Conservation (phyloP, 352 stramenopile species). For the Plasmopara muralis region DNA sequence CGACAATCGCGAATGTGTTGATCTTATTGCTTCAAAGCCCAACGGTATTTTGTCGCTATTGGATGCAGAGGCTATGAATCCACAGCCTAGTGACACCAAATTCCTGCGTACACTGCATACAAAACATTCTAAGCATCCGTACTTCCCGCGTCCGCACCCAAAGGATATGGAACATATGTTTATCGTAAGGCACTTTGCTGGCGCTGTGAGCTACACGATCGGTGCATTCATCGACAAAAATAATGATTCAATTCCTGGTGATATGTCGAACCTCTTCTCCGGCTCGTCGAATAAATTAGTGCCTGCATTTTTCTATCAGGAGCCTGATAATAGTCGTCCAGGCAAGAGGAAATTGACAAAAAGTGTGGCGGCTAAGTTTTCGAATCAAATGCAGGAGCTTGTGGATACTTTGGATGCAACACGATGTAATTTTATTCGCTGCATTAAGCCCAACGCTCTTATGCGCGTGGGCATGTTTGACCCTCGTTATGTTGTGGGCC, state of each 20-base stretch:
- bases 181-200: conserved; percentile 86
- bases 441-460: conserved; percentile 87
- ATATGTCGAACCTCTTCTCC: conserved; percentile 80
- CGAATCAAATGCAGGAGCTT: conserved; percentile 83
- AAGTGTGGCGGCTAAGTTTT: conserved; percentile 77
- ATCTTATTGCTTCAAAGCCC: conserved; percentile 79
- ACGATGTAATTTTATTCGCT: conserved; percentile 86
- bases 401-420: conserved; percentile 81
- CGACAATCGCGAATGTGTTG: conserved; percentile 89
- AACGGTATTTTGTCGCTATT: conserved; percentile 77
- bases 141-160: conserved; percentile 79
- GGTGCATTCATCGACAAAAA: conserved; percentile 90
- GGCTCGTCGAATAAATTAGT: conserved; percentile 59
- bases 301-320: conserved; percentile 59
- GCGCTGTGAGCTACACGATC: conserved; percentile 86
- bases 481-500: conserved; percentile 79
- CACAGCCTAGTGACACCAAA: conserved; percentile 85
- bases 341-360: conserved; percentile 76
- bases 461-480: conserved; percentile 81
- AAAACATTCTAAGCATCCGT: conserved; percentile 76
- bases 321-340: conserved; percentile 40
- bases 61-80: conserved; percentile 86
- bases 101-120: conserved; percentile 80
- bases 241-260: conserved; percentile 82
- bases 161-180: conserved; percentile 89